Evolutionary conservation across 257 asterid species (phyloP), one percentile per base, ranked within the genome.

Genomic region (Solanum chilense): DNA sequence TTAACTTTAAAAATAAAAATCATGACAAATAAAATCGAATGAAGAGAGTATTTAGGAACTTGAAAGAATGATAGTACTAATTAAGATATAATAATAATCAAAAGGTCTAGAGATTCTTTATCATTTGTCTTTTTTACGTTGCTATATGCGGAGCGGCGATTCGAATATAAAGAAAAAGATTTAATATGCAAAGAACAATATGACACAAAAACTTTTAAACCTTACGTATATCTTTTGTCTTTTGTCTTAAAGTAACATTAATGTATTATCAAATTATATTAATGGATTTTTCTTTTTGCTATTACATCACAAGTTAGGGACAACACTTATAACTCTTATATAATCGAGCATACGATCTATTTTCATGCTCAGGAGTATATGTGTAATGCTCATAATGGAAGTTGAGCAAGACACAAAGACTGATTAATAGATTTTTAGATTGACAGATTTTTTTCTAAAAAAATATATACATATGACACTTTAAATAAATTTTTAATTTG

Each of bases 101-200:
- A 44, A 15, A 69, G 56, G 9, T 81, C 4, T 29, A 25, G n/a
- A 44, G 37, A 62, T 31, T 70, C 80, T 74, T 83, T 20, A 47
- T 44, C 49, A 7, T 76, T 84, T 84, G 25, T 25, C 27, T 7
- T 56, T 41, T 49, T 49, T 58, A 29, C 9, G 66, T 58, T 15
- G 64, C 42, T 74, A n/a, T 11, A 27, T 68, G 62, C 0, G 74
- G 85, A 37, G 90, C 86, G 91, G 89, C 91, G 90, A 87, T 85
- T 74, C 90, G 91, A 29, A 35, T 62, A 77, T 20, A 39, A 86
- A 71, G 49, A 49, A 87, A 52, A 75, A 15, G 4, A 25, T 12
- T n/a, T 1, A 80, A 69, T 8, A 45, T 16, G 66, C 27, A 29
- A 47, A 47, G 42, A 47, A 47, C 25, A 80, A 80, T 14, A 41